Evolutionary conservation across 345 rosid species (phyloP), one percentile per base, ranked within the genome.

Genomic region (Pseudoturritis turrita): DNA sequence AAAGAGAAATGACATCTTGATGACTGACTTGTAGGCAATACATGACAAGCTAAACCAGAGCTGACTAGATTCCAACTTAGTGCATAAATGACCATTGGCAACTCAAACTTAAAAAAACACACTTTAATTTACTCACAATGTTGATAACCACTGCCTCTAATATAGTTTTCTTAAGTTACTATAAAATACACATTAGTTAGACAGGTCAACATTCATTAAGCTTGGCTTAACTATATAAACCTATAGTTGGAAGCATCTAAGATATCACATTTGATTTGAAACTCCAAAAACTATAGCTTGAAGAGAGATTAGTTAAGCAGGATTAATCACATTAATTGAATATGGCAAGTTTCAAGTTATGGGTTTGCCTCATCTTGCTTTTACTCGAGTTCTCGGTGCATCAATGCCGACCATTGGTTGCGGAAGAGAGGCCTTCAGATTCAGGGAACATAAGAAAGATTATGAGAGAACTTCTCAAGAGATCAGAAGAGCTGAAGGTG

Each of bases 61-160:
- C 71, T 70, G 79, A 76, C 71, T 76, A 56, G 79, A 70, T 70
- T 57, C 31, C 71, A 47, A 70, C 75, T 70, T 76, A 76, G 64
- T 75, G 63, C 74, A 50, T 5, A 51, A 0, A 60, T 60, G 55
- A 74, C 15, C 69, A 59, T n/a, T 59, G 39, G 45, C 78, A 67
- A 61, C 55, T 51, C 54, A 50, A 26, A 56, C 18, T 13, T 59
- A 0, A 5, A n/a, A n/a, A 13, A 26, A 18, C 44, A 29, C n/a
- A 28, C 9, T 23, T 55, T 54, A 55, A 9, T 64, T 54, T 23
- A 26, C 6, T 46, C 71, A 45, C 14, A 55, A 55, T 55, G 52
- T 37, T 35, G 29, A 46, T 46, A 26, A 74, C 46, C 60, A 51
- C 44, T 56, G 11, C 17, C 22, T 31, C 54, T 50, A 49, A 15